Evolutionary conservation across 768 basidiomycete genomes (phyloP), one percentile per base, ranked within the genome.

Genomic region (Rhodotorula graminis): DNA sequence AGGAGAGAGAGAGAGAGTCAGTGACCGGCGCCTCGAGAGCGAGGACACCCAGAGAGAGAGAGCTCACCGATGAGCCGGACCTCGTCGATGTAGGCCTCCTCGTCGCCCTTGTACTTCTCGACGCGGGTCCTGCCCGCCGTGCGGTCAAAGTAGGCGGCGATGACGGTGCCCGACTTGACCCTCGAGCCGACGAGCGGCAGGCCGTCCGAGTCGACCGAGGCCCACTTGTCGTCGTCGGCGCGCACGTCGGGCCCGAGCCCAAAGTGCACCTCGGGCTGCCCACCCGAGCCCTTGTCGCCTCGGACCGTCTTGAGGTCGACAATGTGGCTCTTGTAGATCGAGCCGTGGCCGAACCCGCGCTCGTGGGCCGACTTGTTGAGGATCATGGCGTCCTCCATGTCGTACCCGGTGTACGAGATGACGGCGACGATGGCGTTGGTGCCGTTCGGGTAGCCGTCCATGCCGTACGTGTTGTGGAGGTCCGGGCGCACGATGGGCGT

Each of bases 301-400:
- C 85, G 85, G 67, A 89, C 83, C 64, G 92, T 90, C 79, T 90
- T 89, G 27, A 99, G 85, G 81, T 98, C 95, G 69, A 97, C 84
- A 53, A 90, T 90, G 79, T 93, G 88, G 9, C 92, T 89, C 81
- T 98, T 98, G 85, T 97, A 98, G 46, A 99, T 87, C 1, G 93
- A 92, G 40, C 96, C 96, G 80, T 98, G 95, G 1, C 86, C 93
- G 80, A 99, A 99, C 0, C 96, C 96, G 46, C 96, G 89, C 82
- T 99, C 96, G 80, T 99, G 93, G 6, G 93, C 90, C 1, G 94
- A 98, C 82, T 99, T 99, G 82, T 99, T 99, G 64, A 99, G 83
- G 77, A 99, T 99, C 96, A 99, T 99, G 76, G 96, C 96, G 78
- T 99, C 96, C 83, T 99, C 96, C 96, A 99, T 99, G 81, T 99